A percentile compares a stretch with the other conserved stretches of the same genome.
Conservation (phyloP, 768 basidiomycete genomes). For the Mycena floridula region DNA sequence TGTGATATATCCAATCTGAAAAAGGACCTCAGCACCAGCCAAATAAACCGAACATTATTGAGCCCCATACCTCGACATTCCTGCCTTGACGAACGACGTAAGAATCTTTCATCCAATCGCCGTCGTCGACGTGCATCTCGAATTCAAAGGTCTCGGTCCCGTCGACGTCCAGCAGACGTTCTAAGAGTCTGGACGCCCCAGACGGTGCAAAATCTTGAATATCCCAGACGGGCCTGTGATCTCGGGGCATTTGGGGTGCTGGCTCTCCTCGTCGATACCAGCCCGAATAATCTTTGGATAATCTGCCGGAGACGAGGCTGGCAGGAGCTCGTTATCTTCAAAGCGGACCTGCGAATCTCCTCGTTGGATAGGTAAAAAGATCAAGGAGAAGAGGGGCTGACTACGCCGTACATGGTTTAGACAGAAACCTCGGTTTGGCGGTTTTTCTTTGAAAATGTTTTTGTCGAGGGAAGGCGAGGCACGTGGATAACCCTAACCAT, state of each 20-base stretch:
- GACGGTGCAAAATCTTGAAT: conserved; percentile 14
- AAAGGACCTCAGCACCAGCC: background rate
- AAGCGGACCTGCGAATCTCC: conserved; percentile 16
- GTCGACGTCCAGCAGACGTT: conserved; percentile 14
- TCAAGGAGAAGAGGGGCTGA: no score
- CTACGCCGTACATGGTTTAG: no score
- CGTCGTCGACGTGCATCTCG: background rate
- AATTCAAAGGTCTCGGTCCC: conserved; percentile 14
- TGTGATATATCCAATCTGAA: background rate
- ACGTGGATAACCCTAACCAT: no score
- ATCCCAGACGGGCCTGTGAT: conserved; percentile 15
- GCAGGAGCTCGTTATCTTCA: conserved; percentile 16
- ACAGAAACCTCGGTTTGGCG: no score
- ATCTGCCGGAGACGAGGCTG: conserved; percentile 14
- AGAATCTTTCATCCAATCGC: background rate
- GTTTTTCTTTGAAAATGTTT: no score
- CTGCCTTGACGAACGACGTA: background rate
- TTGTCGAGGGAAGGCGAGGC: no score
- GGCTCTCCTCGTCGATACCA: conserved; percentile 20
- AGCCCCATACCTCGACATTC: conserved; percentile 2
- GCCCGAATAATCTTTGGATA: conserved; percentile 21
- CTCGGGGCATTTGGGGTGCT: conserved; percentile 16
- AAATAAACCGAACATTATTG: background rate
- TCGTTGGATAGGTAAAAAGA: no score
- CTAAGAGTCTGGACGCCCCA: conserved; percentile 10